Base-by-base conservation (phyloP, 2,329 filamentous ascomycete genomes). In the Phyllosticta capitalensis region DNA sequence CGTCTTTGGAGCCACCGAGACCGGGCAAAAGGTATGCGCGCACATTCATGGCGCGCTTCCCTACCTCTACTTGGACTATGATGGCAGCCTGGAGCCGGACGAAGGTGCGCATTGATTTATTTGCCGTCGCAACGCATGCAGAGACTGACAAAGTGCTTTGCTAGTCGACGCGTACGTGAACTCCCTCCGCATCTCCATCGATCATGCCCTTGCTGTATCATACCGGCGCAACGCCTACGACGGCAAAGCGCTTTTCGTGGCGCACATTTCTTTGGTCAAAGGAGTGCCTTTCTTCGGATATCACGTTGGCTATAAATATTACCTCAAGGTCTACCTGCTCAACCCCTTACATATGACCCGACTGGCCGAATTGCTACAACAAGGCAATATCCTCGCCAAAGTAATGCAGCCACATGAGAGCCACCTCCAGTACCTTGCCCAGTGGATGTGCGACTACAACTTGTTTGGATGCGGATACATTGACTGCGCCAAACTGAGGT, bases 361-460 rank as follows among this genome's bases (percentile, higher is more conserved):
- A 30, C 79, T 97, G 61, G 85, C 89, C 24, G 92, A 97, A 68
- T 79, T 99, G 54, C 79, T 99, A 50, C 86, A 89, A 19, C 91
- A 96, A 72, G 94, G 94, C 7, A 87, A 87, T 28, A 86, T 99
- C 51, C 83, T 97, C 83, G 89, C 89, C 69, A 83, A 82, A 61
- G 81, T 83, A 22, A 87, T 99, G 51, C 92, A 97, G 68, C 92
- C 94, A 0, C 95, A 94, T 69, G 94, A 99, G 74, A 91, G 89
- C 19, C 95, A 99, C 71, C 73, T 97, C 63, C 90, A 96, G 69
- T 97, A 92, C 70, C 76, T 96, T 9, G 80, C 94, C 9, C 95
- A 99, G 74, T 99, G 95, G 83, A 97, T 99, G 94, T 88, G 87
- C 64, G 95, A 99, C 72, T 99, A 95, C 78, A 99, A 96, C 69